Evolutionary conservation across 495 filamentous ascomycete genomes (phyloP).

Genomic region (Acidomyces sp.): DNA sequence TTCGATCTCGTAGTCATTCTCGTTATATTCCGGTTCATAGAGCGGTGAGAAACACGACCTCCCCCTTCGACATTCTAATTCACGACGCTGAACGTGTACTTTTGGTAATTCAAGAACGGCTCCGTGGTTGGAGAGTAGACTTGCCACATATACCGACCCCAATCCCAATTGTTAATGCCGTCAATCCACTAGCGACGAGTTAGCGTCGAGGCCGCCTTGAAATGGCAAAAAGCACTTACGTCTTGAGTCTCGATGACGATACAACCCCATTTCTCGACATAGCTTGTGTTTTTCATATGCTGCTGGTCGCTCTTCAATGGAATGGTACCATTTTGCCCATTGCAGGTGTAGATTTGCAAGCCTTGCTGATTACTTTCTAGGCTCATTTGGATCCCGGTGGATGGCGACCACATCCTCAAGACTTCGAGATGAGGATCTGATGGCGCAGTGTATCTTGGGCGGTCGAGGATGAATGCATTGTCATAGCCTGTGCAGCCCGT

Average conservation of each 20-base stretch:
- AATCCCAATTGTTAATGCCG: slow-evolving; percentile 66
- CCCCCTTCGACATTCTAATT: no score
- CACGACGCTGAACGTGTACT: slow-evolving; percentile 16
- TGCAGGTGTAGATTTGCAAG: slow-evolving; percentile 67
- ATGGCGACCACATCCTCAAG: slow-evolving; percentile 42
- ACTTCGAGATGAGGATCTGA: slow-evolving; percentile 46
- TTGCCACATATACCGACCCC: slow-evolving; percentile 37
- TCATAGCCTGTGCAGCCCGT: slow-evolving; percentile 56
- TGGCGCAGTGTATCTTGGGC: slow-evolving; percentile 41
- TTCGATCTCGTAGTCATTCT: no score
- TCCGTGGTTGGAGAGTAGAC: slow-evolving; percentile 15
- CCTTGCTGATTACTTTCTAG: slow-evolving; percentile 63
- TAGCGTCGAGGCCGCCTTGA: not conserved
- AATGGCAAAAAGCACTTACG: slow-evolving; percentile 8
- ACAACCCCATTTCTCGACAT: slow-evolving; percentile 55
- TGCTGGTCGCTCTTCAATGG: slow-evolving; percentile 41
- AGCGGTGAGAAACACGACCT: no score
- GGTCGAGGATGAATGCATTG: slow-evolving; percentile 58
- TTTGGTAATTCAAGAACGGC: slow-evolving; percentile 20
- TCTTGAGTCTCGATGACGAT: slow-evolving; percentile 51
- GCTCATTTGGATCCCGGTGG: slow-evolving; percentile 57
- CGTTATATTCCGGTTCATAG: no score
- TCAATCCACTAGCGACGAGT: slow-evolving; percentile 48
- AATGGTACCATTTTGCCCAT: slow-evolving; percentile 54
- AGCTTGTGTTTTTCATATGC: slow-evolving; percentile 26